Percentiles rank a stretch among this genome's conserved stretches.
Evolutionary conservation across 768 basidiomycete species (phyloP).

Genomic region (Scleroderma bovista): DNA sequence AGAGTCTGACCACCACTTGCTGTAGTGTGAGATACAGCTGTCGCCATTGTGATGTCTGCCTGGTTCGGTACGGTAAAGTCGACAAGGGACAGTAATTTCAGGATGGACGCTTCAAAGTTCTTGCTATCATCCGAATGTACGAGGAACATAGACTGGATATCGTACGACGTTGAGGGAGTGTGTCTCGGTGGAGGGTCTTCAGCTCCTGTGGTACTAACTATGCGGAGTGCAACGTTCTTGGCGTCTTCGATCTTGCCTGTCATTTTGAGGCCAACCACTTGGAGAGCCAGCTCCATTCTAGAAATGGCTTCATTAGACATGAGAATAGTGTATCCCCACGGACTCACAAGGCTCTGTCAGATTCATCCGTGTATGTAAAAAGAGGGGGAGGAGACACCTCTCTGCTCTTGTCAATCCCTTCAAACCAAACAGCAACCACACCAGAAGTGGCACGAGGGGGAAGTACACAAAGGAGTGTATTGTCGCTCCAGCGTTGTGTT

Average conservation of each 20-base stretch:
- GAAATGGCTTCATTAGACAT: constrained; percentile 11
- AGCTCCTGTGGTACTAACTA: constrained; percentile 69
- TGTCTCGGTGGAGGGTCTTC: constrained; percentile 49
- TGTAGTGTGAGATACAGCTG: constrained; percentile 68
- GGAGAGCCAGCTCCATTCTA: constrained; percentile 93
- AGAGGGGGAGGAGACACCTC: constrained; percentile 51
- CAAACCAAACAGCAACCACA: constrained; percentile 85
- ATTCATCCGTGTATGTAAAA: constrained; percentile 89
- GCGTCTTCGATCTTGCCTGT: constrained; percentile 93
- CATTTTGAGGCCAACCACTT: constrained; percentile 95
- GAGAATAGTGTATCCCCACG: constrained; percentile 2
- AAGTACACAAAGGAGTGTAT: constrained; percentile 85
- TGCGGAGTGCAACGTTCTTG: constrained; percentile 88
- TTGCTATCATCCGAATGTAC: constrained; percentile 47
- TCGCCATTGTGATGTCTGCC: constrained; percentile 35
- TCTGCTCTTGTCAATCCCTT: constrained; percentile 61
- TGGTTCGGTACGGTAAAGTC: constrained; percentile 52
- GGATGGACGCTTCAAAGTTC: constrained; percentile 69
- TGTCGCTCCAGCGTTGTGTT: constrained; percentile 89
- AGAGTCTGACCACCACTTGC: constrained; percentile 79
- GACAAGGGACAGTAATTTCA: constrained; percentile 76
- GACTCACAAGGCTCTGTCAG: constrained; percentile 81
- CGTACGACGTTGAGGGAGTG: constrained; percentile 39
- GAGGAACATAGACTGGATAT: constrained; percentile 55
- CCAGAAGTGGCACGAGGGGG: constrained; percentile 81